A percentile compares a stretch with the other conserved stretches of the same genome.
phyloP scores from a whole-genome alignment of 768 basidiomycete species.

The Suillus lakei region DNA sequence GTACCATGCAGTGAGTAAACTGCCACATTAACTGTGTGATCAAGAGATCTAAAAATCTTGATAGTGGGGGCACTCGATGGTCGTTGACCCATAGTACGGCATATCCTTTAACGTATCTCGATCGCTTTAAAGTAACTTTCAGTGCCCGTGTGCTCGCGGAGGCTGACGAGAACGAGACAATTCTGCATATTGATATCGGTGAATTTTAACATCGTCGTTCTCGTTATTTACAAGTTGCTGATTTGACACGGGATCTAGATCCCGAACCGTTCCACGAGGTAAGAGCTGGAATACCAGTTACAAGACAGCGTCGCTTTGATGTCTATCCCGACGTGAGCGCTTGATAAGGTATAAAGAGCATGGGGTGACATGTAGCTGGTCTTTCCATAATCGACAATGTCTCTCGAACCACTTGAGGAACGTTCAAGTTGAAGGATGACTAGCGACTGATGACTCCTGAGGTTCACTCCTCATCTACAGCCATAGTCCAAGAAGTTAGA shows the following conservation, averaged over 20 bases:
- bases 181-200: conserved; percentile 85
- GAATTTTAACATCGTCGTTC: conserved; percentile 32
- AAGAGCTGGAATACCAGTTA: conserved; percentile 89
- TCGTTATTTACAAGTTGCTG: neutral
- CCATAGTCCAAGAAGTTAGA: neutral
- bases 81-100: conserved; percentile 87
- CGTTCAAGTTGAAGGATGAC: neutral
- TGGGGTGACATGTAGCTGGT: neutral
- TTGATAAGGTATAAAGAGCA: neutral
- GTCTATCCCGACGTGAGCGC: conserved; percentile 80
- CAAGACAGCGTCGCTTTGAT: conserved; percentile 88
- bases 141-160: conserved; percentile 80
- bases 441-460: neutral
- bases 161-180: conserved; percentile 77
- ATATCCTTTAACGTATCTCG: neutral
- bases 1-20: conserved; percentile 81
- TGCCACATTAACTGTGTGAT: neutral
- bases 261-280: conserved; percentile 67
- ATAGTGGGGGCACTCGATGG: conserved; percentile 90
- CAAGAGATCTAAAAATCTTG: conserved; percentile 1
- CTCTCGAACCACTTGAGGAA: neutral
- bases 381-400: neutral
- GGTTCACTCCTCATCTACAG: neutral
- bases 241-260: conserved; percentile 43
- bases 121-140: conserved; percentile 14